Evolutionary conservation across 257 asterid genomes (phyloP), one percentile per base, ranked within the genome.

Genomic region (Penstemon eatonii): DNA sequence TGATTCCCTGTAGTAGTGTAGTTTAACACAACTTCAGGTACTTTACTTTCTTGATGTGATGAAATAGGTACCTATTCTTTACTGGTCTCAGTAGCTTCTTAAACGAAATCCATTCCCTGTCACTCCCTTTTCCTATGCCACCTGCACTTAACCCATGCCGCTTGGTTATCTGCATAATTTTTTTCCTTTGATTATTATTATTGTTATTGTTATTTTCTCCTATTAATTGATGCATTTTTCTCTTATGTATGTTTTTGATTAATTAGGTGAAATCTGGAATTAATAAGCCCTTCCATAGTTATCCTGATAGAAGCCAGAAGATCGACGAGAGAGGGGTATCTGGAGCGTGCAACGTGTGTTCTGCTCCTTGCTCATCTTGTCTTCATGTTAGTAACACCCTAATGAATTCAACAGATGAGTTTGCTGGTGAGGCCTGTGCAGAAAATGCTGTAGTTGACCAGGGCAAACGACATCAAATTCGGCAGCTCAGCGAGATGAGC

Each of bases 321-420:
- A 72, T 71, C 60, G 75, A 67, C 65, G 56, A 46, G 40, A 78
- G 65, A 61, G 81, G 66, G 61, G 78, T 69, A 60, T 66, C 81
- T 71, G 89, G 93, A 74, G 75, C 86, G 44, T 88, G 93, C 80
- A 81, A 79, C 68, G 84, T 81, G 73, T 91, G 95, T 74, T 83
- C 89, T 76, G 77, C 89, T 42, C 88, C 91, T 70, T 84, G 91
- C 79, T 79, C 88, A 42, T 82, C 95, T 65, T 90, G 89, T 76
- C 82, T 83, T 75, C 85, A 82, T 81, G 73, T 77, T 47, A 77
- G 63, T 76, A 86, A 81, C 75, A 74, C 51, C 66, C 65, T 67
- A 52, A 68, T 88, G 90, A 87, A 83, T 73, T 74, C 90, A 70
- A 85, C 74, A 49, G 91, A 82, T 65, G 92, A 88, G 66, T 73